Base-by-base conservation (phyloP, 2,329 filamentous ascomycete species). In the Trichoderma sp. region DNA sequence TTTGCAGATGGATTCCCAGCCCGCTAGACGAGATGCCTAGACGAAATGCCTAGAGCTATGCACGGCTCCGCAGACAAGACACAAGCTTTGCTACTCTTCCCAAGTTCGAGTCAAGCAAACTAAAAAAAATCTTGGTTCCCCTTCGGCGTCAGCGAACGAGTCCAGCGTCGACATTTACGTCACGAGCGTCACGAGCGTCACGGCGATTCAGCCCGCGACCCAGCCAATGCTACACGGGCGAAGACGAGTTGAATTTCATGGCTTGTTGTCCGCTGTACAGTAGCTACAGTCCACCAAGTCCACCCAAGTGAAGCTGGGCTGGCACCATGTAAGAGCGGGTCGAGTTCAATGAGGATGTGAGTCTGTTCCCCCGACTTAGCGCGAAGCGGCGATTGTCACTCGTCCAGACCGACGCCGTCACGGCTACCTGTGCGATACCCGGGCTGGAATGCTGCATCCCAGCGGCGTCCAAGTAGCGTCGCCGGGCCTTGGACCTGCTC, bases 91-190 rank as follows among this genome's bases (percentile, higher is more conserved):
- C 29, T 29, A 4, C 29, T 4, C 4, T 48, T 34, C 22, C 22
- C 32, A 35, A 52, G 29, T 29, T 25, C 17, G 52, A 54, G 27
- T 19, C 15, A 39, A 42, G 35, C 19, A 54, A 53, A 39, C 54
- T 29, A 57, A 52, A 29, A 39, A 5, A 27, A n/a, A 50, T 34
- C 6, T 35, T 32, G 13, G n/a, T 39, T 45, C n/a, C n/a, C 61
- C 35, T 64, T 64, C 50, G 61, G 61, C 35, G 61, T 56, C 39
- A 64, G 61, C 61, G 61, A 60, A 15, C 17, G 3, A 27, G 17
- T 6, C 50, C 8, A 22, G 15, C 54, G 50, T 54, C 48, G 60
- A 54, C 34, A 45, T 54, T 27, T 64, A 64, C 61, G 61, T 64
- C 61, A 64, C 50, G 25, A 29, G 25, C 60, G 42, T 27, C n/a